Conservation (phyloP, 345 rosid genomes). For the Orychophragmus violaceus region DNA sequence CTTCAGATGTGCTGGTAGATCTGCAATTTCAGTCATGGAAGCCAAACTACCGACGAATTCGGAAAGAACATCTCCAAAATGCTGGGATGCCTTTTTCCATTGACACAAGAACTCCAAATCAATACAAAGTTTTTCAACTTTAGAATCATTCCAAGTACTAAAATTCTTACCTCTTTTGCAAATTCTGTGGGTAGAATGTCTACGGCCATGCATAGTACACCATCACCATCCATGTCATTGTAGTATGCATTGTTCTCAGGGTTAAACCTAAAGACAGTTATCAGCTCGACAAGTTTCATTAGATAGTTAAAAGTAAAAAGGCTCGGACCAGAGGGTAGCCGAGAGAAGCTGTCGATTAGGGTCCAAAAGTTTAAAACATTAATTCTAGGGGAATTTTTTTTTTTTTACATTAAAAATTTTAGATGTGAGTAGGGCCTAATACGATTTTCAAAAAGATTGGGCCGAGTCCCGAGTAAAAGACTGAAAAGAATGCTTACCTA, state of each 20-base stretch:
- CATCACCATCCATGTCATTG: slow-evolving; percentile 76
- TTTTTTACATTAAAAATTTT: too few relatives aligned
- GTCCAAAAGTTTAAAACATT: too few relatives aligned
- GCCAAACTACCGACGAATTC: slow-evolving; percentile 68
- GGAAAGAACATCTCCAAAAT: slow-evolving; percentile 86
- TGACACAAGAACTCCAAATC: slow-evolving; percentile 19
- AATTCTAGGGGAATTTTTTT: too few relatives aligned
- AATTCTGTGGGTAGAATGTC: slow-evolving; percentile 95
- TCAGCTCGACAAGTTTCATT: not conserved
- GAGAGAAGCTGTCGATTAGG: too few relatives aligned
- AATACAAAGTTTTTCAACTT: not conserved
- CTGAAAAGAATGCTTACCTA: slow-evolving; percentile 37
- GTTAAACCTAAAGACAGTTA: slow-evolving; percentile 47
- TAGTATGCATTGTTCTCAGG: slow-evolving; percentile 53
- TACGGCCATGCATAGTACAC: slow-evolving; percentile 67
- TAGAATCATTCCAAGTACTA: slow-evolving; percentile 1
- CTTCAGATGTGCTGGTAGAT: slow-evolving; percentile 63
- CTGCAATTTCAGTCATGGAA: slow-evolving; percentile 43
- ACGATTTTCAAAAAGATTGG: too few relatives aligned
- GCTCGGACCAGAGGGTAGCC: too few relatives aligned
- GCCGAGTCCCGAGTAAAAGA: too few relatives aligned
- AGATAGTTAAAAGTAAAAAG: not conserved
- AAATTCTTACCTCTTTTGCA: slow-evolving; percentile 73
- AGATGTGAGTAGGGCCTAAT: too few relatives aligned
- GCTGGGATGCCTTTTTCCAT: slow-evolving; percentile 67